Conservation (phyloP, 1,284 basidiomycete genomes). For the Sanghuangporus baumii region DNA sequence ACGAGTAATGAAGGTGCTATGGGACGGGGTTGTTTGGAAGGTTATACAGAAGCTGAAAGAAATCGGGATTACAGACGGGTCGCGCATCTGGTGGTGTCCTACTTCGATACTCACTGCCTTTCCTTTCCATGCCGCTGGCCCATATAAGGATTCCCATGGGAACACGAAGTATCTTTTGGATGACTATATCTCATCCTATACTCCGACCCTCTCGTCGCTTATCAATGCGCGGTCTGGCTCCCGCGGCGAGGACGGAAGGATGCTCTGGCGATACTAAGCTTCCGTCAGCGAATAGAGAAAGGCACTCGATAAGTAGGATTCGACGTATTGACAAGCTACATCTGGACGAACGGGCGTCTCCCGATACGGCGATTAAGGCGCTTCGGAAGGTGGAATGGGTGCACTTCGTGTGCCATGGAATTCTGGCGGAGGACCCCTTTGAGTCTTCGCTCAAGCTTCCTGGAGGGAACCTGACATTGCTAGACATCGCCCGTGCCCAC, state of each 20-base stretch:
- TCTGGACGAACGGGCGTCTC: neutral
- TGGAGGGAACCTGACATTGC: no score
- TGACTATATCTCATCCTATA: neutral
- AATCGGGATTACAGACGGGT: conserved; percentile 16
- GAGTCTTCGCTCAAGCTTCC: no score
- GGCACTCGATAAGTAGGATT: neutral
- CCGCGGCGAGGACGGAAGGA: neutral
- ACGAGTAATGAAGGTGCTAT: conserved; percentile 20
- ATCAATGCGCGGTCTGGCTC: neutral
- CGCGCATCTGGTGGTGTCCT: no score
- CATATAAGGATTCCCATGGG: conserved; percentile 27
- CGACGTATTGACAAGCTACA: neutral
- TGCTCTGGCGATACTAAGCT: conserved; percentile 17
- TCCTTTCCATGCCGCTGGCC: no score
- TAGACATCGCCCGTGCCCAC: no score
- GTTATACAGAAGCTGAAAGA: conserved; percentile 23
- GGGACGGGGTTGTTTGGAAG: conserved; percentile 29
- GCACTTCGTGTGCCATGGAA: neutral
- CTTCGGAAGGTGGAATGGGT: neutral
- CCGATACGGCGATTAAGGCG: neutral
- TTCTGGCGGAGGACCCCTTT: conserved; percentile 16
- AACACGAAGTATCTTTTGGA: neutral
- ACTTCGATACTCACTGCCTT: no score
- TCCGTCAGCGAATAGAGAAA: neutral
- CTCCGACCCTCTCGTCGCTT: neutral